Conservation (phyloP, 164 flowering plant species). For the Annona cherimola region DNA sequence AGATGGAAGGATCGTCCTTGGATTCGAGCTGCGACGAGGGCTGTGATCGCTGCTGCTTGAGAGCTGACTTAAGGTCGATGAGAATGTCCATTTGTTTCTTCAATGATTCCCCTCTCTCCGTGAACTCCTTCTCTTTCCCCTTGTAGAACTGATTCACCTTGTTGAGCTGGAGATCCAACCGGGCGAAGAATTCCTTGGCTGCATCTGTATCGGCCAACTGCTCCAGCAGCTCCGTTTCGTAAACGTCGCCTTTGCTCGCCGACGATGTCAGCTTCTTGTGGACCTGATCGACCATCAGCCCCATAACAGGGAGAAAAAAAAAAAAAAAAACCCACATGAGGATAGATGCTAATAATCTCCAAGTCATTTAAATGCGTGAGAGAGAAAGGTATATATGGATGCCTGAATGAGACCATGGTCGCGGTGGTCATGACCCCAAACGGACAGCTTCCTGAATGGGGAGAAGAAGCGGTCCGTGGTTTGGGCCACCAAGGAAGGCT, state of each 20-base stretch:
- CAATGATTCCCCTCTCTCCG: constrained; percentile 77
- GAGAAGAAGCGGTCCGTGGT: constrained; percentile 28
- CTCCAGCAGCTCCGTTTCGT: constrained; percentile 83
- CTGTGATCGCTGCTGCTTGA: constrained; percentile 37
- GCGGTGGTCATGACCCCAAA: constrained; percentile 38
- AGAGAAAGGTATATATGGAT: constrained; percentile 11
- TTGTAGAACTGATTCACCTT: constrained; percentile 88
- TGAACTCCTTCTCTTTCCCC: constrained; percentile 76
- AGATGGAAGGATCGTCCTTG: constrained; percentile 64
- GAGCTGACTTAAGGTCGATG: constrained; percentile 45
- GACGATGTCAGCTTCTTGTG: constrained; percentile 75
- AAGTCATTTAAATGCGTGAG: neutral
- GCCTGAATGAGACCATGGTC: constrained; percentile 75
- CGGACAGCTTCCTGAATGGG: constrained; percentile 37
- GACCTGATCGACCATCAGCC: constrained; percentile 42
- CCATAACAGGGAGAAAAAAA: neutral
- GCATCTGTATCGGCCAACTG: constrained; percentile 67
- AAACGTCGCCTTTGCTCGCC: constrained; percentile 60
- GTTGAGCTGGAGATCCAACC: constrained; percentile 77
- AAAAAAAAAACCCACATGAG: too few relatives aligned
- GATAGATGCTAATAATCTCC: neutral
- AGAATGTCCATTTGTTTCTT: constrained; percentile 83
- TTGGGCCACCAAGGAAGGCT: constrained; percentile 25
- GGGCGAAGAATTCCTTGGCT: constrained; percentile 58
- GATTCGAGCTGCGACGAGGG: constrained; percentile 33